These are phyloP conservation scores for Ustilago loliicola DNA, from an alignment of 1,284 basidiomycete species.

Conservation along the genomic window DNA sequence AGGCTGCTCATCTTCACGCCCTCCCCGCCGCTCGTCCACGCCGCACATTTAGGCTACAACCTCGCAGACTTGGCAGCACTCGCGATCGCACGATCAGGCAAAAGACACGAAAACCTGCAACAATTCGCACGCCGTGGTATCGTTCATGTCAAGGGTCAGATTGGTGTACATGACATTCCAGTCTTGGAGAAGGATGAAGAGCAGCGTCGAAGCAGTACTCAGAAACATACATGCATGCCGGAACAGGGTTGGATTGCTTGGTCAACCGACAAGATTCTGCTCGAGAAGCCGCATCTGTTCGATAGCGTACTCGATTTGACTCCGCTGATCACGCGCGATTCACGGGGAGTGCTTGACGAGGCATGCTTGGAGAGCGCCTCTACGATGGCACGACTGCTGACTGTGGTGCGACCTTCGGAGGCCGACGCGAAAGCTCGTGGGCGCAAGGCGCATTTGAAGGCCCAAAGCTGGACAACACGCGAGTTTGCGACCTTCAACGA, in stretches of 20 bases:
- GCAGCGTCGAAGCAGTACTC: constrained; percentile 2
- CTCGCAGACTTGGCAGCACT: constrained; percentile 48
- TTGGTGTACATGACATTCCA: constrained; percentile 61
- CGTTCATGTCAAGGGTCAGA: constrained; percentile 48
- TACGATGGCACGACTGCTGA: constrained; percentile 23
- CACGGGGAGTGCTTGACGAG: constrained; percentile 33
- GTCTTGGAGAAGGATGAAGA: constrained; percentile 46
- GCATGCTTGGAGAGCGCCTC: constrained; percentile 23
- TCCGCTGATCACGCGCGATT: constrained; percentile 36
- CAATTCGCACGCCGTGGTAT: constrained; percentile 22
- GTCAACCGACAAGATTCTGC: constrained; percentile 61
- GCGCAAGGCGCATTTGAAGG: constrained; percentile 31
- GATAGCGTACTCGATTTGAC: constrained; percentile 60
- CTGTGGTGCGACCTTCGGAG: constrained; percentile 13
- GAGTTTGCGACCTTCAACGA: constrained; percentile 61
- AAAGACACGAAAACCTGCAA: constrained; percentile 34
- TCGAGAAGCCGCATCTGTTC: constrained; percentile 59
- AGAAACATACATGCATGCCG: background rate
- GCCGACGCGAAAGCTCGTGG: background rate
- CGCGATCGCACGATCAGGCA: constrained; percentile 25
- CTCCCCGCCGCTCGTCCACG: constrained; percentile 40
- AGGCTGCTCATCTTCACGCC: constrained; percentile 59
- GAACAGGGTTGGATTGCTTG: constrained; percentile 60
- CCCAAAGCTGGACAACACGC: constrained; percentile 54
- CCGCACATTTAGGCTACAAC: constrained; percentile 53